phyloP scores from a whole-genome alignment of 805 yeast genomes.

The Clavispora vitiphila region DNA sequence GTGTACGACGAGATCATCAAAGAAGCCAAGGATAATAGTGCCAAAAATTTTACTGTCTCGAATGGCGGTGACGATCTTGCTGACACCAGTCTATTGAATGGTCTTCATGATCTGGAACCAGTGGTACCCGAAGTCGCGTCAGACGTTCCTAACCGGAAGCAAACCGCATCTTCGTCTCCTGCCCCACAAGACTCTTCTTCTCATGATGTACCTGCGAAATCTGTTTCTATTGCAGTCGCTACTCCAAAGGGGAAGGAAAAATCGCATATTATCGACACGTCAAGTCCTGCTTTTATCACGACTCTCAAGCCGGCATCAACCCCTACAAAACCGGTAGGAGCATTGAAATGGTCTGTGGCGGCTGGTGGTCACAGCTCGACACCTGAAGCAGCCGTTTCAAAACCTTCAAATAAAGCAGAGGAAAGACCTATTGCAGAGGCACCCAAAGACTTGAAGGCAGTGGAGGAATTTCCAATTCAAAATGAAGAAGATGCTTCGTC shows the following conservation, averaged over 20 bases:
- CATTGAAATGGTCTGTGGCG: constrained; percentile 53
- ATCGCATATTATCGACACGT: constrained; percentile 18
- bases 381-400: background rate
- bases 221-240: background rate
- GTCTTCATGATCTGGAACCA: background rate
- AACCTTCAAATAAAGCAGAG: constrained; percentile 2
- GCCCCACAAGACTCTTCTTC: background rate
- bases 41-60: constrained; percentile 7
- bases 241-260: constrained; percentile 14
- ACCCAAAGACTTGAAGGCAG: background rate
- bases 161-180: background rate
- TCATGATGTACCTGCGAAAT: background rate
- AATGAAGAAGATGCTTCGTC: constrained; percentile 14
- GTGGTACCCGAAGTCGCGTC: background rate
- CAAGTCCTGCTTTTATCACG: constrained; percentile 37
- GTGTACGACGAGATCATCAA: constrained; percentile 39
- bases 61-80: constrained; percentile 4
- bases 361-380: constrained; percentile 32
- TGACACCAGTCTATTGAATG: constrained; percentile 5
- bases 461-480: background rate
- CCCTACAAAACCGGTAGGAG: constrained; percentile 50
- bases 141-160: background rate
- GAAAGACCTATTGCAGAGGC: background rate
- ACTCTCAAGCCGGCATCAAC: constrained; percentile 51
- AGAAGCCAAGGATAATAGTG: constrained; percentile 16